A percentile compares a stretch with the other conserved stretches of the same genome.
These are phyloP conservation scores for Crepidotus sp. DNA, from an alignment of 1,284 basidiomycete genomes.

Conservation along the genomic window DNA sequence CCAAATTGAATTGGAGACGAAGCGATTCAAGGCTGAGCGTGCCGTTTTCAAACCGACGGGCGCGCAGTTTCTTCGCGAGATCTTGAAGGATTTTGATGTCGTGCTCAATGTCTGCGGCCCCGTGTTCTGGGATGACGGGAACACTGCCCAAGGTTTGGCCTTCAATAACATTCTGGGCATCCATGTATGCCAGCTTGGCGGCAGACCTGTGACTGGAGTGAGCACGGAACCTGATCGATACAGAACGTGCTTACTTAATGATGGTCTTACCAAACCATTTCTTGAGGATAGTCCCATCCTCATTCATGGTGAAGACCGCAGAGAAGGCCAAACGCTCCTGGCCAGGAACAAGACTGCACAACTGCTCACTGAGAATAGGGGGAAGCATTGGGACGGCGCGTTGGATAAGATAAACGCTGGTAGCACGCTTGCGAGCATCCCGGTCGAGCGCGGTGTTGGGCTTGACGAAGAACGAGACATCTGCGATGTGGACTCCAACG, in stretches of 20 bases:
- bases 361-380: slow-evolving; percentile 80
- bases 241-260: slow-evolving; percentile 55
- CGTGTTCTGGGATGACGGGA: slow-evolving; percentile 49
- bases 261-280: slow-evolving; percentile 93
- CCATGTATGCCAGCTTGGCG: slow-evolving; percentile 76
- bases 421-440: slow-evolving; percentile 94
- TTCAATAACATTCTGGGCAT: slow-evolving; percentile 78
- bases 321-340: slow-evolving; percentile 88
- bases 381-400: slow-evolving; percentile 96
- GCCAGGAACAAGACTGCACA: slow-evolving; percentile 86
- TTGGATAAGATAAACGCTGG: slow-evolving; percentile 94
- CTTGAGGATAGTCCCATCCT: slow-evolving; percentile 74
- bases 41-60: slow-evolving; percentile 73
- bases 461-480: slow-evolving; percentile 95
- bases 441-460: slow-evolving; percentile 94
- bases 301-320: slow-evolving; percentile 78
- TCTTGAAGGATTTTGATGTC: slow-evolving; percentile 69
- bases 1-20: slow-evolving; percentile 73
- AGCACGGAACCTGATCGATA: slow-evolving; percentile 1
- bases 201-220: slow-evolving; percentile 51
- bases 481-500: slow-evolving; percentile 90
- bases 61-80: slow-evolving; percentile 69
- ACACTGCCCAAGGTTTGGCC: slow-evolving; percentile 54
- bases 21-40: slow-evolving; percentile 69
- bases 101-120: slow-evolving; percentile 53